phyloP scores from a whole-genome alignment of 129 eudicot genomes.

The Helianthus annuus region DNA sequence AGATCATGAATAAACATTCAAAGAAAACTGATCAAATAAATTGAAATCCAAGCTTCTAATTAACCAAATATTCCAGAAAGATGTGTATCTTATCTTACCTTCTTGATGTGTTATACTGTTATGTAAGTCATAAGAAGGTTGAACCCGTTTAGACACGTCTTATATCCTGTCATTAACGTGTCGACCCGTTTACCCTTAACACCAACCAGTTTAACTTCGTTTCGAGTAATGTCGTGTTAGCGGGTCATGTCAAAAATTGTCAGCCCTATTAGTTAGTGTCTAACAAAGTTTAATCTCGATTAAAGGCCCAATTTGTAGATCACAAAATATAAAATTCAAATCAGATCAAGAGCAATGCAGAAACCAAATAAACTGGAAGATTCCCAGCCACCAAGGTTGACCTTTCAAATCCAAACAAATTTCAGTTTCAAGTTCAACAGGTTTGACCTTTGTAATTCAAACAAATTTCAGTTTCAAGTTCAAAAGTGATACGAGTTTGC shows the following conservation, averaged over 20 bases:
- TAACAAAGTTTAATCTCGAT: too few relatives aligned
- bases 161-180: background rate
- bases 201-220: background rate
- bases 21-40: too few relatives aligned
- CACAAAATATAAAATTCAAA: background rate
- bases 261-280: too few relatives aligned
- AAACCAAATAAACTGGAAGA: background rate
- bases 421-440: too few relatives aligned
- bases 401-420: too few relatives aligned
- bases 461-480: slow-evolving; percentile 3
- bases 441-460: background rate
- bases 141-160: too few relatives aligned
- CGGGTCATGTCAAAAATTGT: too few relatives aligned
- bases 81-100: slow-evolving; percentile 62
- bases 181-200: background rate
- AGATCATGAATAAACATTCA: too few relatives aligned
- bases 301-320: background rate
- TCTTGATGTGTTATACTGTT: too few relatives aligned
- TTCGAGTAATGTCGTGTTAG: background rate
- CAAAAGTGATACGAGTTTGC: slow-evolving; percentile 8
- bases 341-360: background rate
- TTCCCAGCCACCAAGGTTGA: background rate
- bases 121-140: too few relatives aligned
- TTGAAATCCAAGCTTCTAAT: too few relatives aligned
- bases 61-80: too few relatives aligned